Evolutionary conservation across 1,139 yeast species (phyloP).

Genomic region (Magnusiomyces tetraspermus): DNA sequence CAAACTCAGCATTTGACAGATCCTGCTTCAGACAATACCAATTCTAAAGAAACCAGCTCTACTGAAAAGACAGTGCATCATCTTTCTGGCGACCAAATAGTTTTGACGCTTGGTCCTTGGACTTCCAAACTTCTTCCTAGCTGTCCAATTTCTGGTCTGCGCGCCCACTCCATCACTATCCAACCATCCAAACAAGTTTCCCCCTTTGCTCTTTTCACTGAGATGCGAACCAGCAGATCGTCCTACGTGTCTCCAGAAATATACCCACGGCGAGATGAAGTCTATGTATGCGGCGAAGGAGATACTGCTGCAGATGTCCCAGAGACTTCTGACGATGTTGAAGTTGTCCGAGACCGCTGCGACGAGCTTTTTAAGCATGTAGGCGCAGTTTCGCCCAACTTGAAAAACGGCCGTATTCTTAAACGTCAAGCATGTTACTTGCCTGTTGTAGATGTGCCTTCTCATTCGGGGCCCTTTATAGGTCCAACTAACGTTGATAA

Average conservation of each 20-base stretch:
- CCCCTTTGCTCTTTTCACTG: slow-evolving; percentile 92
- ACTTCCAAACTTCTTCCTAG: slow-evolving; percentile 80
- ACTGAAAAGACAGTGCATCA: slow-evolving; percentile 19
- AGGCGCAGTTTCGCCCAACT: slow-evolving; percentile 61
- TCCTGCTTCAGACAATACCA: neutral
- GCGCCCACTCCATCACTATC: slow-evolving; percentile 92
- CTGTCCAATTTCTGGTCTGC: slow-evolving; percentile 83
- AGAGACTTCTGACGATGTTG: slow-evolving; percentile 88
- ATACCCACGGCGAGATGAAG: slow-evolving; percentile 92
- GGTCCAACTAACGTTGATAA: slow-evolving; percentile 85
- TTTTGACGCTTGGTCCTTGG: slow-evolving; percentile 95
- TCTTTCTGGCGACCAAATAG: slow-evolving; percentile 60
- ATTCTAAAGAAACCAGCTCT: slow-evolving; percentile 30
- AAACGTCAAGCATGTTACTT: slow-evolving; percentile 91
- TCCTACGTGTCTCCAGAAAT: slow-evolving; percentile 79
- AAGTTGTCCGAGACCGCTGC: slow-evolving; percentile 78
- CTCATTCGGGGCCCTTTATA: slow-evolving; percentile 84
- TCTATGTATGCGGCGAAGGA: slow-evolving; percentile 96
- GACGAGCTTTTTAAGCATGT: slow-evolving; percentile 80
- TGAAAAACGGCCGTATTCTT: slow-evolving; percentile 65
- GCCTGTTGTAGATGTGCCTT: slow-evolving; percentile 88
- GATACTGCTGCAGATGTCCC: slow-evolving; percentile 86
- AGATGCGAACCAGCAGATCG: slow-evolving; percentile 56
- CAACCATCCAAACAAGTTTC: slow-evolving; percentile 65
- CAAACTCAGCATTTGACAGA: neutral